Evolutionary conservation across 169 alveolate species (phyloP).

Genomic region (Plasmodium vivax): DNA sequence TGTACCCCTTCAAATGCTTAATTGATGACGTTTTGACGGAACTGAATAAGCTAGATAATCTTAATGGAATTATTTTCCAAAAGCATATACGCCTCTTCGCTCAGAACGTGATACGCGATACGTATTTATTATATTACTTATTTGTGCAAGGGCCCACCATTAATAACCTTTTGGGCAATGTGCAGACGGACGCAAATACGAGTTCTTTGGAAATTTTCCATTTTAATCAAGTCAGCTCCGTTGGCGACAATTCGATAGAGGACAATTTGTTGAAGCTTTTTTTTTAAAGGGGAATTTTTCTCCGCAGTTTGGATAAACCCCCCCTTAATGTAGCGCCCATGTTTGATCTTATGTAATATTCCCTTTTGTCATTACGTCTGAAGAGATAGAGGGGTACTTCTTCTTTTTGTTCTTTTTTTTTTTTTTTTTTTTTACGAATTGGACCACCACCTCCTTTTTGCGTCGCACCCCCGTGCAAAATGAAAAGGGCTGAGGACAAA

Average conservation of each 20-base stretch:
- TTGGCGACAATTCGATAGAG: constrained; percentile 43
- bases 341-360: background rate
- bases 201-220: constrained; percentile 36
- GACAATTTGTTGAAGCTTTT: constrained; percentile 43
- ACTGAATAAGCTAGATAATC: constrained; percentile 63
- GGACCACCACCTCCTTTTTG: background rate
- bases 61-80: constrained; percentile 55
- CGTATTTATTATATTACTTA: constrained; percentile 67
- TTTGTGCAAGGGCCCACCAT: constrained; percentile 44
- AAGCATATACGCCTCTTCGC: constrained; percentile 57
- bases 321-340: background rate
- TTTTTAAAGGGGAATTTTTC: constrained; percentile 2
- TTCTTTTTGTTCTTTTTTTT: background rate
- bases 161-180: constrained; percentile 20
- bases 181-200: constrained; percentile 5
- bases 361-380: background rate
- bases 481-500: constrained; percentile 65
- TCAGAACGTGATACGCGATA: constrained; percentile 12
- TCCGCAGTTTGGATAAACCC: background rate
- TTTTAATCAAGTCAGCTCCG: constrained; percentile 49
- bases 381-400: background rate
- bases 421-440: background rate
- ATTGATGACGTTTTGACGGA: constrained; percentile 61
- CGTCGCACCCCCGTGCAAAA: background rate
- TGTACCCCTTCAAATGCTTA: constrained; percentile 1